Base-by-base conservation (phyloP, 108 stramenopile genomes). In the Parietichytrium sp. region DNA sequence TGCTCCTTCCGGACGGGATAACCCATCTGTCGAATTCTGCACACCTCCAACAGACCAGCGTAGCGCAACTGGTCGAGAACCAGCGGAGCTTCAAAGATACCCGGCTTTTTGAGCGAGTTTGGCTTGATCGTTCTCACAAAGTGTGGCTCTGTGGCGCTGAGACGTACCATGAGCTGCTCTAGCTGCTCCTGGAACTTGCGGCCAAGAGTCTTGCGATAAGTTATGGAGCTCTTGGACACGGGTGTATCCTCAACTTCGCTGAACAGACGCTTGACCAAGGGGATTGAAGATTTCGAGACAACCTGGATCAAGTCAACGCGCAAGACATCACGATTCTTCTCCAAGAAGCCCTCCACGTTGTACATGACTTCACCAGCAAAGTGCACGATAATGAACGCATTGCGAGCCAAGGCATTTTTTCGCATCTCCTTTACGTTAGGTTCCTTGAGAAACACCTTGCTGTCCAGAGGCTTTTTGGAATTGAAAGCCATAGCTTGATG, bases 1-100 rank as follows among this genome's bases (percentile, higher is more conserved):
- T 93, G 93, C 18, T 92, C 89, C 84, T 96, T 93, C 23, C 96
- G 91, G 18, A 94, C 80, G 38, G 93, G 90, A 82, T 96, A 97
- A 16, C 94, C 94, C 83, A 95, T 93, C 49, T 95, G 90, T 12
- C 97, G 93, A 83, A 98, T 96, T 26, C 96, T 92, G 79, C 97
- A 94, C 31, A 96, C 93, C 87, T 98, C 97, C 92, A 98, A 92
- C 94, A 96, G 96, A 55, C 97, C 97, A 18, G 96, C 93, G 84
- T 97, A 98, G 79, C 94, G 90, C 7, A 98, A 87, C 86, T 98
- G 97, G 61, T 92, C 83, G 48, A 96, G 79, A 3, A 79, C 78
- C 23, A 79, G 78, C 20, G 2, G 47, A 20, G 78, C 78, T 2
- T 79, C 78, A 25, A 79, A 79, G 49, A 49, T 7, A 1, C 20